A percentile compares a stretch with the other conserved stretches of the same genome.
phyloP scores from a whole-genome alignment of 768 basidiomycete genomes.

The Collybiopsis luxurians region DNA sequence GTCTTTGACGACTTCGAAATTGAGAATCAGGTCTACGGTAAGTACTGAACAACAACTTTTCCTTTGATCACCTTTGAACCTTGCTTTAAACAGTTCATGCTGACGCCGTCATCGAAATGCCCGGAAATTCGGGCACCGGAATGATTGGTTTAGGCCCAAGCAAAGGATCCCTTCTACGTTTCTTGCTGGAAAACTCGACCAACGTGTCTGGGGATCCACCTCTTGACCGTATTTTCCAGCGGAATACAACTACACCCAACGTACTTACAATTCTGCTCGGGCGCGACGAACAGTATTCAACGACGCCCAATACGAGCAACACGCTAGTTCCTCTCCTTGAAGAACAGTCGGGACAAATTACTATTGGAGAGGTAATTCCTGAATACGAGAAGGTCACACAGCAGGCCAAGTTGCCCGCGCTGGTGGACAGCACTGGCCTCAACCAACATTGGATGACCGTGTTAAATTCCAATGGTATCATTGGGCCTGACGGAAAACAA shows the following conservation, averaged over 20 bases:
- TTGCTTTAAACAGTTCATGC: background rate
- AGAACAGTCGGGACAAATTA: slow-evolving; percentile 17
- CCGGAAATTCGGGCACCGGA: slow-evolving; percentile 9
- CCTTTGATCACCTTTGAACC: background rate
- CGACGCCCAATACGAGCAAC: background rate
- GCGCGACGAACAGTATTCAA: slow-evolving; percentile 1
- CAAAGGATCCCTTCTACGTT: slow-evolving; percentile 16
- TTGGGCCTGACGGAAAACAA: slow-evolving; percentile 19
- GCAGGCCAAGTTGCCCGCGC: slow-evolving; percentile 17
- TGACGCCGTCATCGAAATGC: background rate
- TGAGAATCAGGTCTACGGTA: slow-evolving; percentile 17
- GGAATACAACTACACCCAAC: slow-evolving; percentile 20
- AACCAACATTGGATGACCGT: slow-evolving; percentile 18
- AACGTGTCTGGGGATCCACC: slow-evolving; percentile 15
- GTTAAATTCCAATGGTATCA: slow-evolving; percentile 15
- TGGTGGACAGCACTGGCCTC: slow-evolving; percentile 9
- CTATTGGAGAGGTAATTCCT: slow-evolving; percentile 16
- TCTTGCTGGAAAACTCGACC: background rate
- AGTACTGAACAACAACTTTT: background rate
- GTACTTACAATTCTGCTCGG: slow-evolving; percentile 17
- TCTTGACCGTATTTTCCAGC: slow-evolving; percentile 21
- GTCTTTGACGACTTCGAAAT: slow-evolving; percentile 18
- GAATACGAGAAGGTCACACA: slow-evolving; percentile 15
- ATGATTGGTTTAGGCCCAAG: slow-evolving; percentile 22
- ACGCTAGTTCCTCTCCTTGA: background rate